Base-by-base conservation (phyloP, 352 stramenopile species). In the Blastocystis sp. region DNA sequence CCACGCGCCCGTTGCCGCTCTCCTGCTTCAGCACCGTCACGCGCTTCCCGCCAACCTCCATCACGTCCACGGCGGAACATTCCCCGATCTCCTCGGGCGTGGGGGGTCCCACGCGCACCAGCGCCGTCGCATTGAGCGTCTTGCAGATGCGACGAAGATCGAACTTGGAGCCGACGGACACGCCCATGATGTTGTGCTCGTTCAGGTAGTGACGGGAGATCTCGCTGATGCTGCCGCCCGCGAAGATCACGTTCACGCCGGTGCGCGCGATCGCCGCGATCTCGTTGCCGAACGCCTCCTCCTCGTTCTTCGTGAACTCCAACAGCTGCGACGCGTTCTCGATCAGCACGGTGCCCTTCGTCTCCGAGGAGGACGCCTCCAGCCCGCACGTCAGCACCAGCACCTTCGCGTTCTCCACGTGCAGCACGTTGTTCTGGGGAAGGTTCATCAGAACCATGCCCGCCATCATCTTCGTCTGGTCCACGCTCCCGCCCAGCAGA, bases 271-370 rank as follows among this genome's bases (percentile, higher is more conserved):
- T 98, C 62, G 91, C 93, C 88, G 95, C 95, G 81, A 99, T 95
- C 45, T 97, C 95, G 91, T 98, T 95, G 88, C 99, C 96, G 89
- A 99, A 94, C 90, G 95, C 95, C 87, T 95, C 94, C 92, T 99
- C 97, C 91, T 99, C 97, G 42, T 94, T 95, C 92, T 98, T 98
- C 93, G 98, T 99, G 94, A 99, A 34, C 28, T 34, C 28, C 28
- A 34, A 34, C 28, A 34, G 28, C 28, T 34, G 28, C 28, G 28
- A 34, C 11, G 97, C 97, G 87, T 94, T 97, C 92, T 98, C 98
- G 91, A 99, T 98, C n/a, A 99, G 92, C 79, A 99, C 97, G 2
- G 97, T 99, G 90, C 97, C 98, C 93, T 99, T 98, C 40, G 97
- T 96, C 91, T 99, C 97, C 1, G 96, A 98, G 57, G 92, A 93